Evolutionary conservation across 2,329 filamentous ascomycete species (phyloP), one percentile per base, ranked within the genome.

Genomic region (Neonectria neomacrospora): DNA sequence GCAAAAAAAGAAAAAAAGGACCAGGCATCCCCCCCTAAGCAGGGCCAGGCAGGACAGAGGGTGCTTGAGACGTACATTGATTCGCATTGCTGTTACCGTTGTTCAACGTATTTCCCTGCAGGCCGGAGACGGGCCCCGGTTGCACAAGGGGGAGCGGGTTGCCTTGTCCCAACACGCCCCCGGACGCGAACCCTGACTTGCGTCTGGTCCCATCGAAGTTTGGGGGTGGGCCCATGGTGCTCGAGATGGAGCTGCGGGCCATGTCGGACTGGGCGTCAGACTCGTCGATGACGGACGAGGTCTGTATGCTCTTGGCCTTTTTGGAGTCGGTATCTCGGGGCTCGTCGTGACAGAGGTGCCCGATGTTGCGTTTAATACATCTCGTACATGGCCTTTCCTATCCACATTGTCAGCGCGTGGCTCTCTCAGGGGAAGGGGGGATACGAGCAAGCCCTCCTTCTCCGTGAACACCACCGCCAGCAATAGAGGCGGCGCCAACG

Each of bases 331-430:
- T 84, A 75, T 99, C 95, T 79, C 95, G 90, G 71, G 94, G 95
- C 81, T 98, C 96, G 80, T 99, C 96, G 82, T 97, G 96, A 80
- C 96, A 99, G 70, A 99, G 86, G 80, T 99, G 96, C 74, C 95
- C 96, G 79, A 99, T 99, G 82, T 97, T 97, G 76, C 96, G 91
- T 83, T 98, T 99, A 81, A 98, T 93, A 84, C 96, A 99, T 81
- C 96, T 89, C 74, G 93, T 95, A 86, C 96, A 99, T 75, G 96
- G 96, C 78, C 96, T 91, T 83, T 97, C 93, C 93, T 96, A 79
- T 71, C 58, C 65, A 71, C 63, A 61, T 51, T 61, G 68, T 78
- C 66, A 78, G 76, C 69, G 67, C 63, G 63, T 65, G 44, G 47
- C 52, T 54, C 56, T 32, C 22, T 63, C 10, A 28, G 61, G 57